phyloP scores from a whole-genome alignment of 169 alveolate genomes.

The Fabrea salina region DNA sequence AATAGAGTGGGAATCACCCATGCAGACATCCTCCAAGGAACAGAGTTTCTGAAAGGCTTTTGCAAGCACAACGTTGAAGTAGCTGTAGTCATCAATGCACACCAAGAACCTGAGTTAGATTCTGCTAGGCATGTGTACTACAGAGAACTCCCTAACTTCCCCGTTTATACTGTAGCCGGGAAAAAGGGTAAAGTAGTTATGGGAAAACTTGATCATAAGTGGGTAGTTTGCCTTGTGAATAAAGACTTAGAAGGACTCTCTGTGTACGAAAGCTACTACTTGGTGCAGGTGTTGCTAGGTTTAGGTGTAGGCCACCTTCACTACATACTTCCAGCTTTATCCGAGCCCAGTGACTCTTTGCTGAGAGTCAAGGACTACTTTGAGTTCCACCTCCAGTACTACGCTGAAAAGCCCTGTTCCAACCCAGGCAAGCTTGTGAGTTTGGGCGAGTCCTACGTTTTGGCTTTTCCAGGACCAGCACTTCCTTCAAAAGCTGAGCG shows the following conservation, averaged over 20 bases:
- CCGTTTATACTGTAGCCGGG: not conserved
- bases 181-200: not conserved
- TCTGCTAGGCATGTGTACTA: not conserved
- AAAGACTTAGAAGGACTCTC: not conserved
- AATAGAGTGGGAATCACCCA: not conserved
- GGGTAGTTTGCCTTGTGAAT: not conserved
- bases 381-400: not conserved
- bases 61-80: not conserved
- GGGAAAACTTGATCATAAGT: not conserved
- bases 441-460: not conserved
- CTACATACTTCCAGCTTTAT: slow-evolving; percentile 8
- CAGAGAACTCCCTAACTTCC: not conserved
- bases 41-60: not conserved
- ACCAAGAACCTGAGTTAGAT: not conserved
- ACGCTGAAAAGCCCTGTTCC: not conserved
- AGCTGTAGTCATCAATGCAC: not conserved
- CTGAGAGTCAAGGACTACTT: not conserved
- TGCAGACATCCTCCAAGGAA: not conserved
- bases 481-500: not conserved
- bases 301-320: not conserved
- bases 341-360: not conserved
- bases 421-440: not conserved
- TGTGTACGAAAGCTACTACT: not conserved
- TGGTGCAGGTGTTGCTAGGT: not conserved
- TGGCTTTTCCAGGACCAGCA: slow-evolving; percentile 25